Evolutionary conservation across 2,329 filamentous ascomycete genomes (phyloP).

Genomic region (Aspergillus aculeatus): DNA sequence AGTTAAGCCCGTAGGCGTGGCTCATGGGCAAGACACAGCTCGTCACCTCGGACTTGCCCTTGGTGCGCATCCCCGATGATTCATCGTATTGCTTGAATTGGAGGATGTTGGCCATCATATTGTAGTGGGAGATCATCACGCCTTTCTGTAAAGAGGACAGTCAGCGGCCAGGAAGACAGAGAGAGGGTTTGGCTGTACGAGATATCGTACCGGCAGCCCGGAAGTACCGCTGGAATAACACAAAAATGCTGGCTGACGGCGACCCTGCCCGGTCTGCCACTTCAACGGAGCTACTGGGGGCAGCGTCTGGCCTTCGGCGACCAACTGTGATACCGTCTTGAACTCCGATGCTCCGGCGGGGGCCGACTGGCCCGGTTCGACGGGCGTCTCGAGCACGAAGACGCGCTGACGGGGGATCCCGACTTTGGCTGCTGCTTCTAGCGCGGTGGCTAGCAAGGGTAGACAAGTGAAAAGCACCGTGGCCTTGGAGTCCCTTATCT

Average conservation of each 20-base stretch:
- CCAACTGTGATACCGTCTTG: slow-evolving; percentile 5
- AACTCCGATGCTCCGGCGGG: slow-evolving; percentile 3
- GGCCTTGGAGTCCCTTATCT: slow-evolving; percentile 3
- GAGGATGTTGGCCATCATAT: slow-evolving; percentile 11
- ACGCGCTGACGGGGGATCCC: background rate
- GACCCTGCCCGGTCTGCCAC: slow-evolving; percentile 7
- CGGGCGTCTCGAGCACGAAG: slow-evolving; percentile 3
- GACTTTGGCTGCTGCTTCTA: background rate
- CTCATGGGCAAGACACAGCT: too few relatives aligned
- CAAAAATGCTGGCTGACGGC: slow-evolving; percentile 8
- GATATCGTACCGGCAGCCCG: slow-evolving; percentile 6
- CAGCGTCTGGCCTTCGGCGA: slow-evolving; percentile 1
- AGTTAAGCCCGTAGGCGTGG: too few relatives aligned
- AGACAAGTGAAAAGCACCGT: slow-evolving; percentile 9
- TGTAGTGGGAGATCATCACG: slow-evolving; percentile 12
- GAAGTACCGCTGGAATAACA: slow-evolving; percentile 12
- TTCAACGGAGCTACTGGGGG: background rate
- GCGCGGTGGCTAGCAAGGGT: slow-evolving; percentile 4
- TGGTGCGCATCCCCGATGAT: too few relatives aligned
- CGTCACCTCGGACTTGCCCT: too few relatives aligned
- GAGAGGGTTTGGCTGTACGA: too few relatives aligned
- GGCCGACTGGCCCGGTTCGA: background rate
- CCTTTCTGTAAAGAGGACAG: background rate
- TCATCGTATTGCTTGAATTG: background rate
- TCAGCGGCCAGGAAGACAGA: too few relatives aligned